Evolutionary conservation across 495 filamentous ascomycete genomes (phyloP).

Genomic region (Talaromyces adpressus): DNA sequence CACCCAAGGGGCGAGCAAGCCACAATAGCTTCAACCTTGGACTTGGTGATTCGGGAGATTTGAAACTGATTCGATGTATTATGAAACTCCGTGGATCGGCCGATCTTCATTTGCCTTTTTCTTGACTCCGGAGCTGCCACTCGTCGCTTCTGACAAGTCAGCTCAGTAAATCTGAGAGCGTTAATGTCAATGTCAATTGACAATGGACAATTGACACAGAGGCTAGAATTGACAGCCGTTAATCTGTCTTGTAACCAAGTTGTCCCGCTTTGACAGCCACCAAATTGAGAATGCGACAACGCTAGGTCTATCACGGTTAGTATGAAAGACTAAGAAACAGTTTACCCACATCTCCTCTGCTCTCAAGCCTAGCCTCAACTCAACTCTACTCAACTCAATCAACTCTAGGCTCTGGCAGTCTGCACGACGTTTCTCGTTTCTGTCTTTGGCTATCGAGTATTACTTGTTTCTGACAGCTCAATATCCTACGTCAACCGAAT

Average conservation of each 20-base stretch:
- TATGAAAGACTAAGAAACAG: neutral
- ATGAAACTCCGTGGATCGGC: neutral
- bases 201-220: too few relatives aligned
- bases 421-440: neutral
- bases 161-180: too few relatives aligned
- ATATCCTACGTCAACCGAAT: neutral
- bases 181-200: too few relatives aligned
- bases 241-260: too few relatives aligned
- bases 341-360: neutral
- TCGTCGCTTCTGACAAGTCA: too few relatives aligned
- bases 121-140: too few relatives aligned
- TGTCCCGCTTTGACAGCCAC: neutral
- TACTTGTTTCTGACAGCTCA: too few relatives aligned
- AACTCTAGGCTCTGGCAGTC: neutral
- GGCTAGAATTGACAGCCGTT: neutral
- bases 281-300: neutral
- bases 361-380: too few relatives aligned
- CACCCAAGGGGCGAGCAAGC: neutral
- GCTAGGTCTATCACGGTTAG: neutral
- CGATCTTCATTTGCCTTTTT: neutral
- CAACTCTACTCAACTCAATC: neutral
- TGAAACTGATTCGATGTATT: neutral
- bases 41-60: neutral
- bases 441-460: neutral
- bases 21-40: neutral